These are phyloP conservation scores for Phaffia tasmanica DNA, from an alignment of 768 basidiomycete species.

Conservation along the genomic window DNA sequence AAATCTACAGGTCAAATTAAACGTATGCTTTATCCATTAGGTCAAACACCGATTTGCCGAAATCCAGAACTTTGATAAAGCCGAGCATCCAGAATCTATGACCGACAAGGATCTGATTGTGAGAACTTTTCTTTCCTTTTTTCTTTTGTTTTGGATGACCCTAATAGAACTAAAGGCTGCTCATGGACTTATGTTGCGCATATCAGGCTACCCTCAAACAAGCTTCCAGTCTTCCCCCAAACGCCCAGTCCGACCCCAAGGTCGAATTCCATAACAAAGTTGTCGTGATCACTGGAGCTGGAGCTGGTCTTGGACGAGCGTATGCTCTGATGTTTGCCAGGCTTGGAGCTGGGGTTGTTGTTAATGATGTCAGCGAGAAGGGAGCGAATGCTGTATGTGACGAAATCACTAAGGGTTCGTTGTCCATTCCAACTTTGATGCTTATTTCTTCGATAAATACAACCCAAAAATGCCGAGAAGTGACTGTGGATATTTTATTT, in stretches of 20 bases:
- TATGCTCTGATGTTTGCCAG: slow-evolving; percentile 85
- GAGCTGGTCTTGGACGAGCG: slow-evolving; percentile 81
- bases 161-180: neutral
- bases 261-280: slow-evolving; percentile 82
- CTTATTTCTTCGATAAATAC: neutral
- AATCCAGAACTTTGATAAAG: slow-evolving; percentile 61
- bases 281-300: slow-evolving; percentile 86
- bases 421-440: neutral
- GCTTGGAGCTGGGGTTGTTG: slow-evolving; percentile 90
- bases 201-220: slow-evolving; percentile 48
- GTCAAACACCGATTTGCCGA: slow-evolving; percentile 75
- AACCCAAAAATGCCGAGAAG: neutral
- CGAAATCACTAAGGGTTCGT: slow-evolving; percentile 67
- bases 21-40: slow-evolving; percentile 36
- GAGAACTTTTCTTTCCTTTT: slow-evolving; percentile 30
- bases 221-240: slow-evolving; percentile 53
- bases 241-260: slow-evolving; percentile 55
- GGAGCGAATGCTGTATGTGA: slow-evolving; percentile 70
- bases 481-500: slow-evolving; percentile 11
- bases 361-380: slow-evolving; percentile 87
- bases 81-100: slow-evolving; percentile 55
- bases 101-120: slow-evolving; percentile 45
- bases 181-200: neutral
- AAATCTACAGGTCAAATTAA: neutral
- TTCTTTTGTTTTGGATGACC: neutral